Evolutionary conservation across 2,329 filamentous ascomycete genomes (phyloP), one percentile per base, ranked within the genome.

Genomic region (Rhinocladiella similis): DNA sequence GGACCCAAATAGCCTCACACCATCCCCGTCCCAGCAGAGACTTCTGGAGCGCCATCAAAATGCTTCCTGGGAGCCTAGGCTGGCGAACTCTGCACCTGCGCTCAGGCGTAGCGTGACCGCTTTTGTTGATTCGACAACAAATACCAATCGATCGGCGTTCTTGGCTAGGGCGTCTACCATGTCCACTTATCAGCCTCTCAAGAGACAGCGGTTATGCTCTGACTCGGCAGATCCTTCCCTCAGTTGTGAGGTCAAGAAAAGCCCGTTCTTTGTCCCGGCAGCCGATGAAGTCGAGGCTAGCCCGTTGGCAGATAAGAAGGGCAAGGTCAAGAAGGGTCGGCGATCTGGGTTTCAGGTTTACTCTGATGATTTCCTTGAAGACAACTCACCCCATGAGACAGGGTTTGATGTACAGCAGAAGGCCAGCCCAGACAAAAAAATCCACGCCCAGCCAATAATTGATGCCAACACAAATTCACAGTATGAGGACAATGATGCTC

Each of bases 1-100:
- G 19, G 84, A 88, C 67, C 82, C 84, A 0, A 89, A 89, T 66
- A 80, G 75, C 58, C 84, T 89, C 66, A 85, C 83, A 1, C 83
- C 83, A 19, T 87, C 86, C 7, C 84, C 84, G 18, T 86, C 80
- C 63, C 86, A 88, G 66, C 82, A 84, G 67, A 75, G 76, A 22
- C 69, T 86, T 10, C 70, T 88, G 20, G 74, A 82, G 57, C 74
- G 79, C 41, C 80, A 85, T 66, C 72, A 74, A 48, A 77, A 73
- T 41, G 74, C 68, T 19, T 79, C 80, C 12, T 87, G 84, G 84
- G 74, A 77, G 47, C 76, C 82, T 25, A 78, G 75, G 41, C 73
- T 78, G 50, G 77, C 75, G 25, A 75, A 75, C 57, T 67, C 67
- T n/a, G 74, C 69, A 35, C 67, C 67, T 43, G 68, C 65, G 45